Evolutionary conservation across 805 yeast genomes (phyloP).

Genomic region (Candida krabiensis): DNA sequence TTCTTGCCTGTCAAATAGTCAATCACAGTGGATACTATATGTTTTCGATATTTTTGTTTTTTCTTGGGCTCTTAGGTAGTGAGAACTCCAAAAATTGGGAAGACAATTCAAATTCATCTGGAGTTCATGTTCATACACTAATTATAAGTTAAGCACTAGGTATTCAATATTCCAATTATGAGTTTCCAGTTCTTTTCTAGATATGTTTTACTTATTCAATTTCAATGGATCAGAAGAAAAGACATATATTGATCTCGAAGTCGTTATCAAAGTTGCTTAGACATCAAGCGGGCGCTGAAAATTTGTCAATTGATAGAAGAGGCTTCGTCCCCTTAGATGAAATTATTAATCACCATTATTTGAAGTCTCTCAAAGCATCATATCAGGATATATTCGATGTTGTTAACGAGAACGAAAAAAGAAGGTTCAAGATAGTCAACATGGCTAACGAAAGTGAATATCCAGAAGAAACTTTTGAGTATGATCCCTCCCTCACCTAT

Average conservation of each 20-base stretch:
- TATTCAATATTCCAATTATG: too few species aligned
- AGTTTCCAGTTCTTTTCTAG: too few species aligned
- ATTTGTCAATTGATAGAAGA: slow-evolving; percentile 56
- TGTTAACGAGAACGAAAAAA: slow-evolving; percentile 67
- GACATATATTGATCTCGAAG: slow-evolving; percentile 54
- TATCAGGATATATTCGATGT: slow-evolving; percentile 56
- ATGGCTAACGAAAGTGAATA: slow-evolving; percentile 20
- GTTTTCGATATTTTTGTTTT: too few species aligned
- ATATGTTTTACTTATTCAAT: too few species aligned
- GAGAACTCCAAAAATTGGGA: too few species aligned
- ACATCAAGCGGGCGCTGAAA: slow-evolving; percentile 80
- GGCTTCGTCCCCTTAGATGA: slow-evolving; percentile 65
- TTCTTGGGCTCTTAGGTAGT: too few species aligned
- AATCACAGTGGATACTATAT: too few species aligned
- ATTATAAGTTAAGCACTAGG: too few species aligned
- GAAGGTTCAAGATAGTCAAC: slow-evolving; percentile 57
- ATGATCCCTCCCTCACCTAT: slow-evolving; percentile 17
- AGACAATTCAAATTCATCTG: too few species aligned
- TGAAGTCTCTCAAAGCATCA: slow-evolving; percentile 57
- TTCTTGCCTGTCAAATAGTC: slow-evolving; percentile 2
- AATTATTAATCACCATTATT: slow-evolving; percentile 54
- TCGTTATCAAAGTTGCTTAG: slow-evolving; percentile 74
- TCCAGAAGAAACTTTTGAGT: slow-evolving; percentile 4
- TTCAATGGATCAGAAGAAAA: slow-evolving; percentile 1
- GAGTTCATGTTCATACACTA: too few species aligned